A percentile compares a stretch with the other conserved stretches of the same genome.
Conservation (phyloP, 176 grass and related monocot species). For the Cymbopogon citratus region DNA sequence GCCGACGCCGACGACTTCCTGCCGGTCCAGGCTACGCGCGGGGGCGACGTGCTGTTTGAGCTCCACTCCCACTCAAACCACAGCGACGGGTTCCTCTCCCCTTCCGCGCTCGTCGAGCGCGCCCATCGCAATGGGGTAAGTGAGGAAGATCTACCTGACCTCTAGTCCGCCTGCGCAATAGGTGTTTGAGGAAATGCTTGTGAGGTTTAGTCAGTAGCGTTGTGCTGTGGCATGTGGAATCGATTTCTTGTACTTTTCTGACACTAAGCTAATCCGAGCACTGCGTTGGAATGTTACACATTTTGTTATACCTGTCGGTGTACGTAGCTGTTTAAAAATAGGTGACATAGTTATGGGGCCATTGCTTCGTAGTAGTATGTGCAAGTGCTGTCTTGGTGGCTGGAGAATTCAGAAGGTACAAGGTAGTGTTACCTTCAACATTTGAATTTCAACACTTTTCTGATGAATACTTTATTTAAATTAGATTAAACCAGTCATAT, state of each 20-base stretch:
- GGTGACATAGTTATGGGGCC: not conserved
- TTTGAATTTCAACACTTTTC: not conserved
- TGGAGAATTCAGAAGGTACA: not conserved
- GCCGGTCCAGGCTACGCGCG: slow-evolving; percentile 24
- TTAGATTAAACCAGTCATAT: not conserved
- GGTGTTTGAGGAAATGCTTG: slow-evolving; percentile 32
- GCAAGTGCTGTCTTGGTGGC: not conserved
- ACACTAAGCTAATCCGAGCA: not conserved
- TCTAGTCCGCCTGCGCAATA: not conserved
- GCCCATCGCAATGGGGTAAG: slow-evolving; percentile 74
- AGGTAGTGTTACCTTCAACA: not conserved
- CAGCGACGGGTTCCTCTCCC: slow-evolving; percentile 88
- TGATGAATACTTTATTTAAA: not conserved
- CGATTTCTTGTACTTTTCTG: not conserved
- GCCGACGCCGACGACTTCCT: slow-evolving; percentile 46
- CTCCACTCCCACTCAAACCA: slow-evolving; percentile 85
- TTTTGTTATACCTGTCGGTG: not conserved
- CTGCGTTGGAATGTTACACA: not conserved
- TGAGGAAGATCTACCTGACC: not conserved
- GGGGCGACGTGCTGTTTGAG: slow-evolving; percentile 57
- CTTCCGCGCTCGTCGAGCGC: slow-evolving; percentile 72
- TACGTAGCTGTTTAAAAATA: not conserved
- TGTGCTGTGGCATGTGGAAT: not conserved
- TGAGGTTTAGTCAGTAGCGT: not conserved
- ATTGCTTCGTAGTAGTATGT: not conserved